Evolutionary conservation across 1,284 basidiomycete genomes (phyloP).

Genomic region (Neolentinus lepideus): DNA sequence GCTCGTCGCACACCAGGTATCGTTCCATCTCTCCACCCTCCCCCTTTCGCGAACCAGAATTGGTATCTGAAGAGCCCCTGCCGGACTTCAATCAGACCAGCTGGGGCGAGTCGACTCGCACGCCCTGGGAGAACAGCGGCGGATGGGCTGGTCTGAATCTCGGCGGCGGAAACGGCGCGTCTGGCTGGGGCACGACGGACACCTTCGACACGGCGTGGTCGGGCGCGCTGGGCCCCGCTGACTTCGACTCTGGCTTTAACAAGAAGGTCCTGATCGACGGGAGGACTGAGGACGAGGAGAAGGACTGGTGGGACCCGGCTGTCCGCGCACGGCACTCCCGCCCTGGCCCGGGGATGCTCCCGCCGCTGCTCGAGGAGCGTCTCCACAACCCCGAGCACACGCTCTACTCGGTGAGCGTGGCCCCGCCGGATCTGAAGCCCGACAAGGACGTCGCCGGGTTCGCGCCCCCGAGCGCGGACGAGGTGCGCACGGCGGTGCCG

Average conservation of each 20-base stretch:
- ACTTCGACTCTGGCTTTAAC: conserved; percentile 5
- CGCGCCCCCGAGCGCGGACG: conserved; percentile 39
- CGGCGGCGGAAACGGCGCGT: neutral
- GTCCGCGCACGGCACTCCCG: conserved; percentile 34
- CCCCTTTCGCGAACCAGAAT: conserved; percentile 39
- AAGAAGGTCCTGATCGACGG: conserved; percentile 43
- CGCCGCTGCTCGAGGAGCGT: conserved; percentile 54
- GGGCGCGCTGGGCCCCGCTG: conserved; percentile 10
- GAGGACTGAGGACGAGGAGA: conserved; percentile 49
- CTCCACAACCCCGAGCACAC: conserved; percentile 67
- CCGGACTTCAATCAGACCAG: conserved; percentile 17
- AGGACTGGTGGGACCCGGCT: conserved; percentile 56
- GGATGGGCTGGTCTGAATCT: neutral
- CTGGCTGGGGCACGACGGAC: neutral
- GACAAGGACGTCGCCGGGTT: conserved; percentile 13
- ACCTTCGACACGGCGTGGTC: conserved; percentile 15
- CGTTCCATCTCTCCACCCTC: conserved; percentile 5
- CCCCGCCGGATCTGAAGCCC: conserved; percentile 24
- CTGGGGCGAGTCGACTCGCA: neutral
- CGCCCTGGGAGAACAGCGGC: too few species aligned
- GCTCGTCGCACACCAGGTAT: conserved; percentile 24
- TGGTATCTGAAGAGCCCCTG: conserved; percentile 29
- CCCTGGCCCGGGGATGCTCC: conserved; percentile 62
- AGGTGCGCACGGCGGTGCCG: conserved; percentile 60
- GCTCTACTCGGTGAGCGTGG: conserved; percentile 53